Conservation (phyloP, 805 yeast genomes). For the Wickerhamomyces bovis region DNA sequence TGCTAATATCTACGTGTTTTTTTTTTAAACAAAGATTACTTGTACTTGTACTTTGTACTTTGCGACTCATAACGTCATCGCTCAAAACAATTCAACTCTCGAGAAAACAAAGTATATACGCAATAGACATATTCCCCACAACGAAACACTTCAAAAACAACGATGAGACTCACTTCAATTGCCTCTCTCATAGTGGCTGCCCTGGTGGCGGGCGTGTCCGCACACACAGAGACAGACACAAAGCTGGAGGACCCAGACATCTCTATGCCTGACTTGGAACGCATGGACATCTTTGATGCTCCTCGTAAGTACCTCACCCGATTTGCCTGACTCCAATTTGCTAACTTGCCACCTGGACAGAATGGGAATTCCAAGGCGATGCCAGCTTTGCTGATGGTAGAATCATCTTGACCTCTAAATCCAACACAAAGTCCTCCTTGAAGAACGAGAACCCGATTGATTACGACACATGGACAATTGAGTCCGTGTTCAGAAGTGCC, state of each 20-base stretch:
- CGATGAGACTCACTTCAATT: not conserved
- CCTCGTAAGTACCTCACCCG: constrained; percentile 14
- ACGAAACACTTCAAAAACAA: not conserved
- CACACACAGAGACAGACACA: constrained; percentile 21
- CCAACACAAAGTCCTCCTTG: constrained; percentile 35
- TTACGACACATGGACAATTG: constrained; percentile 47
- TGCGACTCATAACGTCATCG: too few species aligned
- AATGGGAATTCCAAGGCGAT: constrained; percentile 36
- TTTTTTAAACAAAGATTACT: too few species aligned
- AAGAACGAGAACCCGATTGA: constrained; percentile 33
- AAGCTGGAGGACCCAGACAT: constrained; percentile 23
- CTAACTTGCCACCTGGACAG: constrained; percentile 4
- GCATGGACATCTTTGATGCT: constrained; percentile 20
- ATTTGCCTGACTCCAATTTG: too few species aligned
- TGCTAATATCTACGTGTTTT: too few species aligned
- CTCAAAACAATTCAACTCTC: too few species aligned
- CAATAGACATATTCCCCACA: too few species aligned
- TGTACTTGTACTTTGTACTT: too few species aligned
- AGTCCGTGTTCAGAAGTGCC: constrained; percentile 55
- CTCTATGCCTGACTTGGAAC: constrained; percentile 35
- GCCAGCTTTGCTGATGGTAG: constrained; percentile 47
- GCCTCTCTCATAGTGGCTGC: not conserved
- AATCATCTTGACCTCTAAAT: constrained; percentile 42
- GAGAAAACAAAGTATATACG: too few species aligned
- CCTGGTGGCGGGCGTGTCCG: not conserved